These are phyloP conservation scores for Aspergillus nanangensis DNA, from an alignment of 495 filamentous ascomycete species.

Conservation along the genomic window DNA sequence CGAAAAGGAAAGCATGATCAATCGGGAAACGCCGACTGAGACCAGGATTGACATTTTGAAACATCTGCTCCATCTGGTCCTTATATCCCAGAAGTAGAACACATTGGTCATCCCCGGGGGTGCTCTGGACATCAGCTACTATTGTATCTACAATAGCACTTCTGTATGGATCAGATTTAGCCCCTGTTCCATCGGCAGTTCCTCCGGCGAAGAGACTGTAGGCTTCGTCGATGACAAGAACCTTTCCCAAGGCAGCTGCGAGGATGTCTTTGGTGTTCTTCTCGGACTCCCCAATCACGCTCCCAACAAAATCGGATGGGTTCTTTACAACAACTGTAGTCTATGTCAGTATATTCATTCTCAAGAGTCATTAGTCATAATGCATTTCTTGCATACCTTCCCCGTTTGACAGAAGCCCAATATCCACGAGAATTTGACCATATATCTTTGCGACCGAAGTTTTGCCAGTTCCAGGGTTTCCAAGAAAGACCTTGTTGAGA, in stretches of 20 bases:
- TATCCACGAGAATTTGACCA: conserved; percentile 48
- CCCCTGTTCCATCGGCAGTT: not conserved
- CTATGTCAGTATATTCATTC: too few species aligned
- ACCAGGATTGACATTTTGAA: conserved; percentile 67
- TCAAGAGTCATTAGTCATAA: too few species aligned
- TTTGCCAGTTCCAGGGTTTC: conserved; percentile 65
- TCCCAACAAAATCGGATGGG: too few species aligned
- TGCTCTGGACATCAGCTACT: conserved; percentile 66
- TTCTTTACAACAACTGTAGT: too few species aligned
- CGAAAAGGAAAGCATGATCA: conserved; percentile 55
- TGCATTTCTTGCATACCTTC: conserved; percentile 39
- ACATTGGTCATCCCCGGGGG: conserved; percentile 67
- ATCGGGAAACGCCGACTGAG: conserved; percentile 61
- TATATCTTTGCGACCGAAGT: conserved; percentile 66
- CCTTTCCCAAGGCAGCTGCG: conserved; percentile 43
- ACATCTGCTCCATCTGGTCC: conserved; percentile 65
- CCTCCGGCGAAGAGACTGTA: conserved; percentile 36
- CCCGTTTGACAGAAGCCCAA: conserved; percentile 50
- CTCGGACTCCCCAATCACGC: too few species aligned
- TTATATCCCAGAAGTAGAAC: conserved; percentile 68
- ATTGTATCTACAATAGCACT: conserved; percentile 41
- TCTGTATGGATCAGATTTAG: too few species aligned
- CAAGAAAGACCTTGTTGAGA: conserved; percentile 63
- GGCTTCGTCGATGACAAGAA: conserved; percentile 68
- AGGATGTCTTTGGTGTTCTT: not conserved